Conservation (phyloP, 345 rosid genomes). For the Hypericum perforatum region DNA sequence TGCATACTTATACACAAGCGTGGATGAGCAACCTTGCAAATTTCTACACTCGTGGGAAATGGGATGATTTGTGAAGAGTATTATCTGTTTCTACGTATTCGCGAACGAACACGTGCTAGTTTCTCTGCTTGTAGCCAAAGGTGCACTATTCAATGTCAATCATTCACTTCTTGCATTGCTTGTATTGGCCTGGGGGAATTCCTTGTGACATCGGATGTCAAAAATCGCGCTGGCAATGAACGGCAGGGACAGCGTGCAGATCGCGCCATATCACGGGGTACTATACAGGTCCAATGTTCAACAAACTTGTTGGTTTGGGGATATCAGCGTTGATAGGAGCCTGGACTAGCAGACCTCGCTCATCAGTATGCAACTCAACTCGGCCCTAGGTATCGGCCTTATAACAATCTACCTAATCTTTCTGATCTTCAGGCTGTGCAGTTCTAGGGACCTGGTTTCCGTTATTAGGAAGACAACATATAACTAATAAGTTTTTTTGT, state of each 20-base stretch:
- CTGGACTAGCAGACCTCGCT: slow-evolving; percentile 55
- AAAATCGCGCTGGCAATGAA: slow-evolving; percentile 65
- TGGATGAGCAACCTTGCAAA: slow-evolving; percentile 56
- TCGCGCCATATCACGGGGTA: slow-evolving; percentile 85
- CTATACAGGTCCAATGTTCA: slow-evolving; percentile 96
- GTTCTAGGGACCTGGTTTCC: too few relatives aligned
- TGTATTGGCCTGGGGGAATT: slow-evolving; percentile 88
- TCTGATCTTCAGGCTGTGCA: slow-evolving; percentile 24
- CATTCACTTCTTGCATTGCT: slow-evolving; percentile 80
- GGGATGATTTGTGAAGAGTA: slow-evolving; percentile 89
- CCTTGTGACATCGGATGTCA: slow-evolving; percentile 85
- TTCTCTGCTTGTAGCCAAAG: slow-evolving; percentile 53
- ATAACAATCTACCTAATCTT: slow-evolving; percentile 29
- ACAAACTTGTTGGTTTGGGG: slow-evolving; percentile 78
- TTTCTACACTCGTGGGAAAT: slow-evolving; percentile 66
- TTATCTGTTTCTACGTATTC: slow-evolving; percentile 56
- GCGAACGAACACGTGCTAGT: background rate
- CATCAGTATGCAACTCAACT: slow-evolving; percentile 70
- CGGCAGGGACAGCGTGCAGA: slow-evolving; percentile 69
- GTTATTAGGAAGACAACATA: too few relatives aligned
- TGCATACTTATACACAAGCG: slow-evolving; percentile 35
- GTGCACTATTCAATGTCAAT: slow-evolving; percentile 50
- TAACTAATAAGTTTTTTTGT: too few relatives aligned
- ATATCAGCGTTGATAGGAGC: slow-evolving; percentile 57
- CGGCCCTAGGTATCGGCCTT: slow-evolving; percentile 39